Base-by-base conservation (phyloP, 177 flowering plant species). In the Tripterygium wilfordii region DNA sequence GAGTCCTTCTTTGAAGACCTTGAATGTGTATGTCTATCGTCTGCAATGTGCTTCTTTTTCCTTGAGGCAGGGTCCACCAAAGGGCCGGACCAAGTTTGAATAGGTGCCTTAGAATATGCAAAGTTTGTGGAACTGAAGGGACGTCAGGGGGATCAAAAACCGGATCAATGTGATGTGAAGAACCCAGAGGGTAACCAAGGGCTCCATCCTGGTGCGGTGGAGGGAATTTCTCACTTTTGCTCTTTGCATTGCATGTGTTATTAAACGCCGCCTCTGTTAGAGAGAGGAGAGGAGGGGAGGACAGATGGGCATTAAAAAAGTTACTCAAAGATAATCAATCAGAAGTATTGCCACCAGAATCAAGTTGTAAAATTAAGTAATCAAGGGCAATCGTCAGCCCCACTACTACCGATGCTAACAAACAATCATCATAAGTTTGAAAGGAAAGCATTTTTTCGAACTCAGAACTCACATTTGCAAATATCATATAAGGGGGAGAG, bases 181-280 rank as follows among this genome's bases (percentile, higher is more conserved):
- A 67, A 43, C 79, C 85, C 66, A 82, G 36, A 25, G 92, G 82
- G 61, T 67, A 88, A 32, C 97, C 95, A 43, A 88, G 83, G 10
- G 89, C 56, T 60, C 92, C 95, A 56, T 88, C 97, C 65, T 83
- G 85, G 69, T 83, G 97, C 29, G 95, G 97, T 13, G 97, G 97
- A 33, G 96, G 95, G 47, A 88, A 88, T 64, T 85, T 85, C 58
- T 88, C 95, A 18, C 96, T 85, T 62, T 83, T 88, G 73, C 95
- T 83, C 70, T 88, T 83, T 26, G 95, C 95, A 58, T 83, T 61
- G 89, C 88, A 58, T 86, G 92, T 9, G 92, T 66, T 53, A 85
- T 79, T 30, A 79, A 68, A 28, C 97, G 87, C 47, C 89, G 71
- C 61, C 82, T 72, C 97, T 86, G 88, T 46, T 43, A 28, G 2